Evolutionary conservation across 2,329 filamentous ascomycete genomes (phyloP).

Genomic region (Neonectria hederae): DNA sequence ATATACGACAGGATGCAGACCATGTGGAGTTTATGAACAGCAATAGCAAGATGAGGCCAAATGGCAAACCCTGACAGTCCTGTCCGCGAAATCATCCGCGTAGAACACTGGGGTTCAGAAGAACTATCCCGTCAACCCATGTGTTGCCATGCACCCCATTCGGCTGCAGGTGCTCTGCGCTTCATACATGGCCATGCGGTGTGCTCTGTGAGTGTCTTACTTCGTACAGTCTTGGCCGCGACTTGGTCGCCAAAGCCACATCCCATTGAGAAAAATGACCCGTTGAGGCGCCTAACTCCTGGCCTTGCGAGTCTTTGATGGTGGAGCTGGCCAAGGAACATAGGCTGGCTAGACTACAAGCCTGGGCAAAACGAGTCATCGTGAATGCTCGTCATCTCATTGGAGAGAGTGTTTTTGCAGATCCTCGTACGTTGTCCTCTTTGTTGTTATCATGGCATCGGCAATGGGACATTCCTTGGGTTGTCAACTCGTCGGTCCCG

Average conservation of each 20-base stretch:
- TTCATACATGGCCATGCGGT: neutral
- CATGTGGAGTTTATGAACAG: neutral
- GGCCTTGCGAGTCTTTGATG: neutral
- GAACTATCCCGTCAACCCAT: neutral
- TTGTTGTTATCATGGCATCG: neutral
- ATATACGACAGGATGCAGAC: neutral
- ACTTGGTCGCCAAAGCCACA: neutral
- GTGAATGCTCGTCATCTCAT: neutral
- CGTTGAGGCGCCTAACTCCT: neutral
- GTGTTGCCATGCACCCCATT: constrained; percentile 13
- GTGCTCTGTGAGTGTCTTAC: neutral
- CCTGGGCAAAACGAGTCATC: neutral
- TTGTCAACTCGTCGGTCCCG: neutral
- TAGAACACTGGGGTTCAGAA: neutral
- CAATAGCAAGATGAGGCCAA: neutral
- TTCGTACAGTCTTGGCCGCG: neutral
- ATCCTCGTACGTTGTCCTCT: neutral
- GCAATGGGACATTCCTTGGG: neutral
- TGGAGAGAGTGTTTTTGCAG: neutral
- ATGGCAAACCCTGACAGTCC: neutral
- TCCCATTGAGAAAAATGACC: neutral
- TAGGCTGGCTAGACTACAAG: too few relatives aligned
- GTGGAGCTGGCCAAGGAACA: neutral
- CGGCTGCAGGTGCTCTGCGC: constrained; percentile 9
- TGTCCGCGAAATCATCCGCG: neutral